Conservation (phyloP, 495 filamentous ascomycete genomes). For the Podospora australis region DNA sequence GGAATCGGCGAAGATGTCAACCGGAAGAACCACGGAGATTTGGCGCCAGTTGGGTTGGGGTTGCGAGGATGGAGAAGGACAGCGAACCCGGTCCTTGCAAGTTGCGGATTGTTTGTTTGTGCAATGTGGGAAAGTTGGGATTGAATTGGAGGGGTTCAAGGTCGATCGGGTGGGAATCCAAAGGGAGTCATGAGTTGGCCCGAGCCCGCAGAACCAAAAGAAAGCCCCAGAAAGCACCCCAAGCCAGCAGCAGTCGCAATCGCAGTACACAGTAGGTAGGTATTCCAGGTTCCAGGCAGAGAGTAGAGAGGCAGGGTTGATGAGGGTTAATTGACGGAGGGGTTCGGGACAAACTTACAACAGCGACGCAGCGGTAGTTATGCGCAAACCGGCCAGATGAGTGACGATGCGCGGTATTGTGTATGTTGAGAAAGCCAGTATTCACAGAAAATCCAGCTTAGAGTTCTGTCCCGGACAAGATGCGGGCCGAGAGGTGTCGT, state of each 20-base stretch:
- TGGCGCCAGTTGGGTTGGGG: not conserved
- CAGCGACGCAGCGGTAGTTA: too few relatives aligned
- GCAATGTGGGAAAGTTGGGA: not conserved
- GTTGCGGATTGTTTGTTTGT: too few relatives aligned
- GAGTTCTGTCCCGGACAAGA: conserved; percentile 1
- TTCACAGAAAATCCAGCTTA: too few relatives aligned
- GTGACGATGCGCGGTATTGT: too few relatives aligned
- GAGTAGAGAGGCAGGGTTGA: conserved; percentile 3
- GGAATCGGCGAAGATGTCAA: too few relatives aligned
- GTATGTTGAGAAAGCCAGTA: too few relatives aligned
- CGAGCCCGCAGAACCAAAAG: not conserved
- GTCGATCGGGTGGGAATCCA: conserved; percentile 1
- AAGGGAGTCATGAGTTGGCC: conserved; percentile 2
- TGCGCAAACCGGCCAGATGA: too few relatives aligned
- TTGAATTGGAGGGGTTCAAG: not conserved
- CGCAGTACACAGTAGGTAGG: too few relatives aligned
- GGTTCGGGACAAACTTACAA: conserved; percentile 1
- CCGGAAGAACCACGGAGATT: not conserved
- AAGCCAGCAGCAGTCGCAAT: too few relatives aligned
- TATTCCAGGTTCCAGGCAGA: too few relatives aligned
- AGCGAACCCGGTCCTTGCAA: too few relatives aligned
- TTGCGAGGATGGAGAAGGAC: not conserved
- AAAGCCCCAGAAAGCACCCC: too few relatives aligned
- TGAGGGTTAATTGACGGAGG: conserved; percentile 7
- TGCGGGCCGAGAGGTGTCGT: conserved; percentile 11